Evolutionary conservation across 306 rosid species (phyloP), one percentile per base, ranked within the genome.

Genomic region (Mimosa pudica): DNA sequence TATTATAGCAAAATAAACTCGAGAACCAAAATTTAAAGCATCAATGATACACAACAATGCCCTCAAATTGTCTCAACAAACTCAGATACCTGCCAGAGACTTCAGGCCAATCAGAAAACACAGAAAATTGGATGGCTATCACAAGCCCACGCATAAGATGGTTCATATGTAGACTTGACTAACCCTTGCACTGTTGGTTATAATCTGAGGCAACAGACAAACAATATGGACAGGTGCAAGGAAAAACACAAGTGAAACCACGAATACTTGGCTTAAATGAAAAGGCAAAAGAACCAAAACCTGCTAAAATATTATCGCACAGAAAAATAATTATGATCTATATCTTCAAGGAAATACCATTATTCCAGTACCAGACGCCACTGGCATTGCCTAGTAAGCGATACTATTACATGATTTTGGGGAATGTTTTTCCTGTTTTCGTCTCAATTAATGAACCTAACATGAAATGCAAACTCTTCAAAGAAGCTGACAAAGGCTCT

Each of bases 401-500:
- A 38, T 12, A 11, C 36, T 47, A 62, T 66, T 72, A 47, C 65
- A 70, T 49, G 10, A n/a, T 60, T 54, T 35, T 42, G 60, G 70
- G 52, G 13, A 78, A 73, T 73, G 30, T 45, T 67, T 73, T 61
- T 74, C 57, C 58, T 46, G 42, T 70, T 70, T 70, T 24, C 11
- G 74, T 58, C 42, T 20, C 74, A 70, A 11, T 46, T 12, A 46
- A 32, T 70, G 74, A 73, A 33, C 78, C 71, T 72, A 51, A 44
- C 6, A 20, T 51, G 16, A 79, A 49, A 49, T 45, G 48, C 75
- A 51, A 45, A 80, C 58, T 60, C 60, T 47, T 42, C 35, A 61
- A 55, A 60, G 60, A 74, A 63, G 73, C 30, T 46, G 10, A 18
- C 63, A 57, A 73, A 81, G 75, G 80, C 78, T 52, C 67, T 7